Evolutionary conservation across 257 asterid species (phyloP).

Genomic region (Fraxinus americana): DNA sequence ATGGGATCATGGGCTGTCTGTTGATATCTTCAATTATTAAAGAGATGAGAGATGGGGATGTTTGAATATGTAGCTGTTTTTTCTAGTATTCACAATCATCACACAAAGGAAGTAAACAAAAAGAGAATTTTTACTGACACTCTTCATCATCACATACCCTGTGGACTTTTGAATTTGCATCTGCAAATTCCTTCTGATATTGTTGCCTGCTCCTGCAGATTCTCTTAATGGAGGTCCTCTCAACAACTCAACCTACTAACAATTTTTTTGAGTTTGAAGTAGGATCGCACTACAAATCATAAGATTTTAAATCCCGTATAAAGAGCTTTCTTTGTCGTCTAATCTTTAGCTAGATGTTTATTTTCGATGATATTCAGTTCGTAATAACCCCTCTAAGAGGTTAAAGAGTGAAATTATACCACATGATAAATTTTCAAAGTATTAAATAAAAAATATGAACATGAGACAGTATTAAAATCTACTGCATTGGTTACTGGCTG

Average conservation of each 20-base stretch:
- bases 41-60: not conserved
- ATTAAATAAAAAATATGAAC: no score
- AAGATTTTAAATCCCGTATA: no score
- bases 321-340: not conserved
- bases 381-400: no score
- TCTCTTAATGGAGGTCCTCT: not conserved
- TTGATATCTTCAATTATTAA: conserved; percentile 30
- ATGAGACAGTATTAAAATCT: not conserved
- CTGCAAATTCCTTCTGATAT: conserved; percentile 21
- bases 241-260: not conserved
- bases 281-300: no score
- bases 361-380: no score
- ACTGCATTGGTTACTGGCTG: not conserved
- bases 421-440: no score
- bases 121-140: conserved; percentile 26
- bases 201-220: conserved; percentile 1
- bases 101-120: conserved; percentile 23
- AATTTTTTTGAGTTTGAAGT: no score
- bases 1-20: conserved; percentile 32
- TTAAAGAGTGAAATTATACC: not conserved
- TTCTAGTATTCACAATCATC: conserved; percentile 16
- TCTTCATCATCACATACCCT: conserved; percentile 24
- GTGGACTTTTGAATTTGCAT: not conserved
- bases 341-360: not conserved
- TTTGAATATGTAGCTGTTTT: not conserved